Percentiles rank a stretch among this genome's conserved stretches.
These are phyloP conservation scores for Paramecium pentaurelia DNA, from an alignment of 73 alveolate species.

Conservation along the genomic window DNA sequence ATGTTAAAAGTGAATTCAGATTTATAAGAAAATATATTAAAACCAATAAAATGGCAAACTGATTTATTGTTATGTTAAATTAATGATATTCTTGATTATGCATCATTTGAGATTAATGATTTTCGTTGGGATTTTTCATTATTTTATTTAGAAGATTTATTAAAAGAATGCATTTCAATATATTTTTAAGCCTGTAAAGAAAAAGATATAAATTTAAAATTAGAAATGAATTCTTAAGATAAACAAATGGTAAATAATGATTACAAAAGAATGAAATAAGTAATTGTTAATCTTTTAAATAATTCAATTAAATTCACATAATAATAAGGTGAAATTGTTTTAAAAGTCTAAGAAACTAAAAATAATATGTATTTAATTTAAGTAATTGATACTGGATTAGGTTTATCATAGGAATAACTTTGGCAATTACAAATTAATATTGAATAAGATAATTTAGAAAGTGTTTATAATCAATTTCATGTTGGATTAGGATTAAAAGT, in stretches of 20 bases:
- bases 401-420: neutral
- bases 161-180: neutral
- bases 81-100: constrained; percentile 23
- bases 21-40: neutral
- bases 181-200: neutral
- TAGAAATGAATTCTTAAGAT: neutral
- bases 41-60: neutral
- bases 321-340: neutral
- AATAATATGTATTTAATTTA: neutral
- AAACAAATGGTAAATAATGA: neutral
- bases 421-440: neutral
- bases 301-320: constrained; percentile 19
- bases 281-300: neutral
- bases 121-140: neutral
- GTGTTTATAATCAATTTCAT: neutral
- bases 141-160: neutral
- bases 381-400: neutral
- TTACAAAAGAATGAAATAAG: neutral
- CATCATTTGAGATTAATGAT: neutral
- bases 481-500: constrained; percentile 39
- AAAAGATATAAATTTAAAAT: neutral
- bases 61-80: neutral
- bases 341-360: neutral
- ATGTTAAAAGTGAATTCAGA: neutral
- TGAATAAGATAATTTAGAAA: neutral